Percentiles rank a stretch among this genome's conserved stretches.
Conservation (phyloP, 352 stramenopile species). For the Pythium myriotylum region DNA sequence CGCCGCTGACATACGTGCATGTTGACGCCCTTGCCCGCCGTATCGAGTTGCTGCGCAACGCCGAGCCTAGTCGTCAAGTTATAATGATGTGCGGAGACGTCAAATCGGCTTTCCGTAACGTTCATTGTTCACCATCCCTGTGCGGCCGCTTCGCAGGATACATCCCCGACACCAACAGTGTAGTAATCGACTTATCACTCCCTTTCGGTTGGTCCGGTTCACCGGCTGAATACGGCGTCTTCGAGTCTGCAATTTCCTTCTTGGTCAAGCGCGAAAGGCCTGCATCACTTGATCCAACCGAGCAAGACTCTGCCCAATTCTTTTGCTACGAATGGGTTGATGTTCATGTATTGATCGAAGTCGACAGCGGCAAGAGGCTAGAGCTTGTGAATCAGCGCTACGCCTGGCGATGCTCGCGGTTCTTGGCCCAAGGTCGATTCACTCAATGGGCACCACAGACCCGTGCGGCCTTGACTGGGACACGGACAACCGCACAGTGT, state of each 20-base stretch:
- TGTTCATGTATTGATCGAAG: too few relatives aligned
- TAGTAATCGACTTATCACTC: not conserved
- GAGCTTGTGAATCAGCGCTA: too few relatives aligned
- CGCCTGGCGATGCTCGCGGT: too few relatives aligned
- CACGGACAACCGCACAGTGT: too few relatives aligned
- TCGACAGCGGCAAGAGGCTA: too few relatives aligned
- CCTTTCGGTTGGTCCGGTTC: not conserved
- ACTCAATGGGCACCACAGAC: too few relatives aligned
- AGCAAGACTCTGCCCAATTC: too few relatives aligned
- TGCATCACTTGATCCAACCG: not conserved
- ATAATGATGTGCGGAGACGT: not conserved
- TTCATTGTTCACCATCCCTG: not conserved
- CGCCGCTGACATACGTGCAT: not conserved
- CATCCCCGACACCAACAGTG: not conserved
- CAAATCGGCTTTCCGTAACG: not conserved
- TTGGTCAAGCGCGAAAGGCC: not conserved
- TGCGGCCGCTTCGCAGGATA: not conserved
- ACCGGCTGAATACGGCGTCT: not conserved
- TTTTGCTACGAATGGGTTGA: too few relatives aligned
- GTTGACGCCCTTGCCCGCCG: not conserved
- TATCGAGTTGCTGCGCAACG: not conserved
- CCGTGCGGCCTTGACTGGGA: too few relatives aligned
- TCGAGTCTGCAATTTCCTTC: not conserved
- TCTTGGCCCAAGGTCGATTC: too few relatives aligned
- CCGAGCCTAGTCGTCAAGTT: not conserved